Evolutionary conservation across 2,329 filamentous ascomycete genomes (phyloP).

Genomic region (Talaromyces sp.): DNA sequence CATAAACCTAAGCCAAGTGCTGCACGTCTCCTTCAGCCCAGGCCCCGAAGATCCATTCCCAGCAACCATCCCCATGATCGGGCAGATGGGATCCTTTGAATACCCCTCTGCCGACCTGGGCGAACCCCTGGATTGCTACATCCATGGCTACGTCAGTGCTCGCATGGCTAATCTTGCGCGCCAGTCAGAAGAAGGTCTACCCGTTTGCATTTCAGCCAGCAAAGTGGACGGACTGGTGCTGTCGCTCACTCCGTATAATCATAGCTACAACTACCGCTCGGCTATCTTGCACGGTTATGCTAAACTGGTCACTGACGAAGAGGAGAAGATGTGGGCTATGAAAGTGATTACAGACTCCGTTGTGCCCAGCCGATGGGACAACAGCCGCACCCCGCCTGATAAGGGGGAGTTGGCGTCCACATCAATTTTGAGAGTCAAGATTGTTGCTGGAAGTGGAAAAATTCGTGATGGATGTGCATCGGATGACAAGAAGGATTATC

Average conservation of each 20-base stretch:
- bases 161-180: conserved; percentile 68
- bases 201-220: conserved; percentile 68
- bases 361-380: conserved; percentile 64
- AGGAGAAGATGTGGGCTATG: conserved; percentile 77
- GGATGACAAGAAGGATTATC: conserved; percentile 57
- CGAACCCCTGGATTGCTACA: conserved; percentile 70
- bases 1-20: conserved; percentile 68
- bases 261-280: conserved; percentile 84
- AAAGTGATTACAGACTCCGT: conserved; percentile 72
- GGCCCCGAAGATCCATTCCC: conserved; percentile 65
- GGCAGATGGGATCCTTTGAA: conserved; percentile 71
- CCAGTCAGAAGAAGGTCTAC: conserved; percentile 53
- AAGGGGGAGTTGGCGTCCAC: conserved; percentile 72
- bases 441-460: conserved; percentile 73
- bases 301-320: conserved; percentile 59
- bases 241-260: conserved; percentile 71
- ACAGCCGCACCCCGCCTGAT: conserved; percentile 67
- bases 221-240: conserved; percentile 78
- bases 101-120: conserved; percentile 57
- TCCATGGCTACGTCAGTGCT: conserved; percentile 79
- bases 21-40: conserved; percentile 75
- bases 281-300: conserved; percentile 75
- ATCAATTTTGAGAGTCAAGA: conserved; percentile 64
- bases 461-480: conserved; percentile 62
- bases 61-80: conserved; percentile 78